phyloP scores from a whole-genome alignment of 495 filamentous ascomycete species.

The Geoglossum glabrum region DNA sequence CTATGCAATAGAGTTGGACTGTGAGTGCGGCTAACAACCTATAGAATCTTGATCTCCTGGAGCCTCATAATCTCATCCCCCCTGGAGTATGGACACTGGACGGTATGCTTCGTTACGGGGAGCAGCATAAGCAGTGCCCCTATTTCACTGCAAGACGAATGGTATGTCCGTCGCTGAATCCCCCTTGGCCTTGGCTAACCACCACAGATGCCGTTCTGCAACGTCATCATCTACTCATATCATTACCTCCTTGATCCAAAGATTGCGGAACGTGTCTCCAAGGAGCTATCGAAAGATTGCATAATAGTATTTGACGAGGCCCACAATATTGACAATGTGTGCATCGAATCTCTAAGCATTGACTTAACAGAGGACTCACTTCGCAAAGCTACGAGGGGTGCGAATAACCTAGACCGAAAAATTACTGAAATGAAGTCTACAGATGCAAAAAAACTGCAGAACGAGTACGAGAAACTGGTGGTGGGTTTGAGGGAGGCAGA shows the following conservation, averaged over 20 bases:
- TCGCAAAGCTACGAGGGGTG: constrained; percentile 70
- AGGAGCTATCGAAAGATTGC: constrained; percentile 91
- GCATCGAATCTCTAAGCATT: constrained; percentile 92
- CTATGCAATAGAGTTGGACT: background rate
- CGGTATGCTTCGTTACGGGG: constrained; percentile 65
- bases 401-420: constrained; percentile 70
- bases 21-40: background rate
- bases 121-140: constrained; percentile 89
- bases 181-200: background rate
- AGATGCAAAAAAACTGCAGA: constrained; percentile 81
- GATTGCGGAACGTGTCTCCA: constrained; percentile 91
- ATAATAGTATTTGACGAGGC: constrained; percentile 99
- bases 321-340: constrained; percentile 99
- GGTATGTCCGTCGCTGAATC: constrained; percentile 29
- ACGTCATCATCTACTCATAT: constrained; percentile 98
- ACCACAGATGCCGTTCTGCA: constrained; percentile 84
- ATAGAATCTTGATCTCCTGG: constrained; percentile 80
- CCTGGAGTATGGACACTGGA: constrained; percentile 95
- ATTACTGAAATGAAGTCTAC: constrained; percentile 84
- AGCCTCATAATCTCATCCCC: constrained; percentile 83
- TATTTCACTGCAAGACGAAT: constrained; percentile 93
- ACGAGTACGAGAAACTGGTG: constrained; percentile 88
- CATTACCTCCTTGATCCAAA: constrained; percentile 97
- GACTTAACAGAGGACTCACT: constrained; percentile 91
- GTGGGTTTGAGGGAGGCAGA: constrained; percentile 78